phyloP scores from a whole-genome alignment of 2,329 filamentous ascomycete species.

The Aspergillus pseudonomiae region DNA sequence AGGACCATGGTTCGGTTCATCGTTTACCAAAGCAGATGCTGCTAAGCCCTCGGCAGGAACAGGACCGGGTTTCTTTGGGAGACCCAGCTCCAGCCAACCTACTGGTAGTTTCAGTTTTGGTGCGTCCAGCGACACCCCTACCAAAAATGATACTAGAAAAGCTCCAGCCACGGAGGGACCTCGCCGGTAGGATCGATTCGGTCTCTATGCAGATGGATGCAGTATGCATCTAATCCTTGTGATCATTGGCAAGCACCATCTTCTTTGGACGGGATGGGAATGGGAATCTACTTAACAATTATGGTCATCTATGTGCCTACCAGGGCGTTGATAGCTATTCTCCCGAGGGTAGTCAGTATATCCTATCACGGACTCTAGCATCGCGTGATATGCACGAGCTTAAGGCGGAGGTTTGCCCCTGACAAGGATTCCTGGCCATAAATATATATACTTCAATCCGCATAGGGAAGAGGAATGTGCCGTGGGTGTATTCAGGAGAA shows the following conservation, averaged over 20 bases:
- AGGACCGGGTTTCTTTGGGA: not conserved
- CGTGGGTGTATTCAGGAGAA: too few relatives aligned
- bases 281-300: not conserved
- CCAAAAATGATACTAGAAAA: not conserved
- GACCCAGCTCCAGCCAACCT: not conserved
- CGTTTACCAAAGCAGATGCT: not conserved
- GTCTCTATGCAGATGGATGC: not conserved
- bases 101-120: too few relatives aligned
- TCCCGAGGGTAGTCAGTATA: not conserved
- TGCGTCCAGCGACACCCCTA: not conserved
- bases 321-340: not conserved
- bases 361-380: not conserved
- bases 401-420: too few relatives aligned
- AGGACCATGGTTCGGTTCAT: not conserved
- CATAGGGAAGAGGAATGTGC: too few relatives aligned
- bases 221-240: not conserved
- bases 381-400: not conserved
- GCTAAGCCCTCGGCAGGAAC: not conserved
- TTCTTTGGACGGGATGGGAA: not conserved
- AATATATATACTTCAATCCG: too few relatives aligned
- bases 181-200: not conserved
- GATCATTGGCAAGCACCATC: not conserved
- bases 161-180: not conserved
- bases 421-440: too few relatives aligned
- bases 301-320: not conserved